phyloP scores from a whole-genome alignment of 2,329 filamentous ascomycete species.

The Metarhizium guizhouense region DNA sequence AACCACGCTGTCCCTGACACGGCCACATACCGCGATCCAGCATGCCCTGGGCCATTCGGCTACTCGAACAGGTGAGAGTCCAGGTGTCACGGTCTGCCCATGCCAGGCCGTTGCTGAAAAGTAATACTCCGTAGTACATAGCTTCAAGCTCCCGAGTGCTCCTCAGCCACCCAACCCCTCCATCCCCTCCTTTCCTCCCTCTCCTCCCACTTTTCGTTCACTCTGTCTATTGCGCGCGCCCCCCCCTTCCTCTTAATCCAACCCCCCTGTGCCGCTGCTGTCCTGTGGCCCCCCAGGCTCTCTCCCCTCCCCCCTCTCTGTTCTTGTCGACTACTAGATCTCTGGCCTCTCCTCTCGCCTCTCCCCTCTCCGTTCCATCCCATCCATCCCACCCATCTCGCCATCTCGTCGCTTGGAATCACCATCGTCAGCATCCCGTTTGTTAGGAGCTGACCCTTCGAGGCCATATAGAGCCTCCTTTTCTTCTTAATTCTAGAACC shows the following conservation, averaged over 20 bases:
- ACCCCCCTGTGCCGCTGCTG: slow-evolving; percentile 9
- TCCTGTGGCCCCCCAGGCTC: slow-evolving; percentile 2
- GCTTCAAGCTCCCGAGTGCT: slow-evolving; percentile 12
- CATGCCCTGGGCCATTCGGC: not conserved
- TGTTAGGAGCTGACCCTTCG: slow-evolving; percentile 12
- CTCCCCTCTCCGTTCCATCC: slow-evolving; percentile 14
- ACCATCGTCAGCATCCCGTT: slow-evolving; percentile 18
- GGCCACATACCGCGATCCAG: slow-evolving; percentile 2
- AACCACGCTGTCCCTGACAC: not conserved
- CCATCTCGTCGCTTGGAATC: slow-evolving; percentile 1
- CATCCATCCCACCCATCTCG: slow-evolving; percentile 8
- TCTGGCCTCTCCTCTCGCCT: slow-evolving; percentile 12
- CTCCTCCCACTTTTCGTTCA: slow-evolving; percentile 10
- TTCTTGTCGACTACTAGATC: slow-evolving; percentile 6
- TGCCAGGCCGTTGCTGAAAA: not conserved
- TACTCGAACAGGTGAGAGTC: not conserved
- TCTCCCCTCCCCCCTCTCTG: slow-evolving; percentile 8
- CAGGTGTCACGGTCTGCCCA: not conserved
- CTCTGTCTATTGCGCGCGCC: slow-evolving; percentile 11
- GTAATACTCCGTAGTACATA: not conserved
- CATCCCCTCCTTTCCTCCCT: slow-evolving; percentile 8
- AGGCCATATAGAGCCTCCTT: slow-evolving; percentile 22
- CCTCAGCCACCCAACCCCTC: slow-evolving; percentile 20
- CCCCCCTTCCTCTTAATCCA: slow-evolving; percentile 11
- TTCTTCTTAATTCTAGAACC: slow-evolving; percentile 13